Evolutionary conservation across 2,329 filamentous ascomycete species (phyloP).

Genomic region (Endoconidiophora laricicola): DNA sequence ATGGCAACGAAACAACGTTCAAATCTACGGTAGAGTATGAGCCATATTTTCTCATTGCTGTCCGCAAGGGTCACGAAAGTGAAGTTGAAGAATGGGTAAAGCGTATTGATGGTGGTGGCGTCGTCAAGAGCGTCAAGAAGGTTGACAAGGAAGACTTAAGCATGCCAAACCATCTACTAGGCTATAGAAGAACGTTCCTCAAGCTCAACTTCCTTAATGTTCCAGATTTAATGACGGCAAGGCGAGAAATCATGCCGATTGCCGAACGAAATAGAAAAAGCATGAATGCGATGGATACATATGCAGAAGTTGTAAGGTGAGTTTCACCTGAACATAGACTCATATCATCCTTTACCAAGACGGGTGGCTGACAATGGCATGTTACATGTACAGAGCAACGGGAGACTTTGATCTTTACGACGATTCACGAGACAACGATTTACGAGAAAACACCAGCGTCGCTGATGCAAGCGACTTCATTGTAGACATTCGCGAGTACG

Average conservation of each 20-base stretch:
- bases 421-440: constrained; percentile 63
- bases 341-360: neutral
- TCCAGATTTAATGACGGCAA: constrained; percentile 65
- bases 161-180: constrained; percentile 90
- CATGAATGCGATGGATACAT: constrained; percentile 93
- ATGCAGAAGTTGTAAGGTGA: constrained; percentile 85
- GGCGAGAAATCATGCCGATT: constrained; percentile 71
- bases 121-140: constrained; percentile 60
- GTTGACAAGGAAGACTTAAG: constrained; percentile 85
- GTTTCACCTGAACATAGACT: constrained; percentile 18
- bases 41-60: constrained; percentile 86
- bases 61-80: constrained; percentile 70
- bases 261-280: constrained; percentile 95
- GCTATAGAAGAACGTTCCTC: constrained; percentile 76
- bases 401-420: constrained; percentile 92
- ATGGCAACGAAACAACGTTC: constrained; percentile 56
- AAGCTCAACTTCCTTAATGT: constrained; percentile 81
- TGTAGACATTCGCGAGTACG: constrained; percentile 96
- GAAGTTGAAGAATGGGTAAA: constrained; percentile 95
- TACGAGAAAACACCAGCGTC: constrained; percentile 57
- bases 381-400: constrained; percentile 38
- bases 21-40: constrained; percentile 95
- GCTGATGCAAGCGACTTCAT: constrained; percentile 91
- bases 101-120: constrained; percentile 59
- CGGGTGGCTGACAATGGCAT: constrained; percentile 13